Evolutionary conservation across 83 land plant species (phyloP).

Genomic region (Diphasiastrum complanatum): DNA sequence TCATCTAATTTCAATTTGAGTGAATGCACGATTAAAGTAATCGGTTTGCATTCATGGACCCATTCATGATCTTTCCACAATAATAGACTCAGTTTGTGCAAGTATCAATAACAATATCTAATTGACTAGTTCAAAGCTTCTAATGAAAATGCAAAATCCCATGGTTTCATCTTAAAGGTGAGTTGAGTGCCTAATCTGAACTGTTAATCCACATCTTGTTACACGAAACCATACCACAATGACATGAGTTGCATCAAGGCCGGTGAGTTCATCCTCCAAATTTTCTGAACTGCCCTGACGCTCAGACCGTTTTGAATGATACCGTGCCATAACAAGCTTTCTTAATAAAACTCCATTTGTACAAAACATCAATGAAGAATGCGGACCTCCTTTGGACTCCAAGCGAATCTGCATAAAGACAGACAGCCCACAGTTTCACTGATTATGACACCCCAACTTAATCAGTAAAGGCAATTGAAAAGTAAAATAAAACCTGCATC

Average conservation of each 20-base stretch:
- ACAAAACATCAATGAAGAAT: conserved; percentile 85
- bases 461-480: not conserved
- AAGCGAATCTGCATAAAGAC: conserved; percentile 55
- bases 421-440: no score
- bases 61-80: no score
- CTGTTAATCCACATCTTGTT: no score
- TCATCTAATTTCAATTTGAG: no score
- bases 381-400: conserved; percentile 80
- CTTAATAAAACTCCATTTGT: conserved; percentile 90
- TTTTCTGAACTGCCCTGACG: conserved; percentile 8
- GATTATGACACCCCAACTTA: not conserved
- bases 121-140: no score
- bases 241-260: conserved; percentile 59
- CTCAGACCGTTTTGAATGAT: conserved; percentile 13
- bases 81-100: no score
- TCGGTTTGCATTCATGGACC: no score
- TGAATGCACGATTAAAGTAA: no score
- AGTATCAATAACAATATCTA: no score
- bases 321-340: conserved; percentile 47
- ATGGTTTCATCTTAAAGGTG: no score
- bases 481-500: not conserved
- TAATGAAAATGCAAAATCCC: no score
- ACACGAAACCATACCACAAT: conserved; percentile 66
- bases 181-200: no score
- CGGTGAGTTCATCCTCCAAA: conserved; percentile 7